These are phyloP conservation scores for Boletus edulis DNA, from an alignment of 768 basidiomycete genomes.

Conservation along the genomic window DNA sequence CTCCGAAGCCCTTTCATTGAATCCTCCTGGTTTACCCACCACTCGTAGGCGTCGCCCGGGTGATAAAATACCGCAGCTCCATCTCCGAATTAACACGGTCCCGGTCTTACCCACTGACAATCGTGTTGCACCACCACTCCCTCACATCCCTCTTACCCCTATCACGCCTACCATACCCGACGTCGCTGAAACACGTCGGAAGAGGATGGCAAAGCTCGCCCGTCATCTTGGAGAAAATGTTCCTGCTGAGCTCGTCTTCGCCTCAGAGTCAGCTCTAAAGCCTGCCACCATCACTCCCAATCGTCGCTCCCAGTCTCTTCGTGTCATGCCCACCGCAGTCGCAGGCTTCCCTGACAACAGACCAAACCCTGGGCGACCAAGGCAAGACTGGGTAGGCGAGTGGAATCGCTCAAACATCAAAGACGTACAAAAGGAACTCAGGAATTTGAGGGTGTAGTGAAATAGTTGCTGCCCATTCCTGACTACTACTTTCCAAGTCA, in stretches of 20 bases:
- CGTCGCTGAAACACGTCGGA: slow-evolving; percentile 37
- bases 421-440: slow-evolving; percentile 38
- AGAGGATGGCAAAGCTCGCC: slow-evolving; percentile 55
- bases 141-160: slow-evolving; percentile 20
- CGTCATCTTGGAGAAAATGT: slow-evolving; percentile 60
- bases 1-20: slow-evolving; percentile 6
- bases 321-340: neutral
- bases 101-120: slow-evolving; percentile 12
- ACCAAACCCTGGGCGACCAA: neutral
- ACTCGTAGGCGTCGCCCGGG: slow-evolving; percentile 10
- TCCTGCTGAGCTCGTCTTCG: slow-evolving; percentile 52
- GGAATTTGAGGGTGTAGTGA: slow-evolving; percentile 25
- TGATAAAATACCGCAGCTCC: slow-evolving; percentile 20
- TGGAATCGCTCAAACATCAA: slow-evolving; percentile 40
- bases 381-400: slow-evolving; percentile 36
- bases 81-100: slow-evolving; percentile 20
- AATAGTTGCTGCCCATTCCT: neutral
- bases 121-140: slow-evolving; percentile 1
- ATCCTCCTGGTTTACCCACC: slow-evolving; percentile 20
- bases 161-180: slow-evolving; percentile 22
- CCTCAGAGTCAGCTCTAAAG: slow-evolving; percentile 12
- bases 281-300: neutral
- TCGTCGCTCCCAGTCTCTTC: slow-evolving; percentile 18
- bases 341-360: neutral
- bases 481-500: neutral